Percentiles rank a stretch among this genome's conserved stretches.
Conservation (phyloP, 805 yeast species). For the Myxozyma nipponensis region DNA sequence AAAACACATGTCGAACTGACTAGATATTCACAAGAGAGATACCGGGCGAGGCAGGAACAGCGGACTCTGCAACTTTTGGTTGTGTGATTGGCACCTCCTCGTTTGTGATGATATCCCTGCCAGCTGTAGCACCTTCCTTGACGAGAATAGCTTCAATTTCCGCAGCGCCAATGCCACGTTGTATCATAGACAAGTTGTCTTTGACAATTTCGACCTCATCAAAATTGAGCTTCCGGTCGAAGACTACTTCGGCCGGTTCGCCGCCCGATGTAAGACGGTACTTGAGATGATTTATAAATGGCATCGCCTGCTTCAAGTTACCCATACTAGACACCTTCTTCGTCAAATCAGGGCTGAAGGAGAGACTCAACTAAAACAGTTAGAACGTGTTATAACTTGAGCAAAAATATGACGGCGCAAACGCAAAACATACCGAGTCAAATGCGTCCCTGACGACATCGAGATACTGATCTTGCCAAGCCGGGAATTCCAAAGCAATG, state of each 20-base stretch:
- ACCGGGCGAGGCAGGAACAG: constrained; percentile 94
- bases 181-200: constrained; percentile 29
- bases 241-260: constrained; percentile 72
- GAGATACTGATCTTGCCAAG: constrained; percentile 80
- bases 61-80: constrained; percentile 69
- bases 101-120: constrained; percentile 64
- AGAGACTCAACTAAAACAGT: constrained; percentile 29
- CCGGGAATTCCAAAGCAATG: constrained; percentile 80
- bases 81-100: constrained; percentile 57
- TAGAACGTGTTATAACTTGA: constrained; percentile 6
- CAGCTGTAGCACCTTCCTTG: constrained; percentile 59
- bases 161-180: constrained; percentile 21
- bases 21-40: constrained; percentile 65
- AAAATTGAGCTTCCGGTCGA: constrained; percentile 84
- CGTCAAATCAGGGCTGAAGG: constrained; percentile 39
- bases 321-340: constrained; percentile 41
- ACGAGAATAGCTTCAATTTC: constrained; percentile 48
- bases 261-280: constrained; percentile 57
- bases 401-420: constrained; percentile 3
- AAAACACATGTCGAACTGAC: constrained; percentile 1
- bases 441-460: constrained; percentile 75
- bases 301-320: constrained; percentile 98
- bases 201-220: constrained; percentile 62
- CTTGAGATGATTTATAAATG: constrained; percentile 82
- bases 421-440: constrained; percentile 30